phyloP scores from a whole-genome alignment of 2,329 filamentous ascomycete genomes.

The Endoconidiophora laricicola region DNA sequence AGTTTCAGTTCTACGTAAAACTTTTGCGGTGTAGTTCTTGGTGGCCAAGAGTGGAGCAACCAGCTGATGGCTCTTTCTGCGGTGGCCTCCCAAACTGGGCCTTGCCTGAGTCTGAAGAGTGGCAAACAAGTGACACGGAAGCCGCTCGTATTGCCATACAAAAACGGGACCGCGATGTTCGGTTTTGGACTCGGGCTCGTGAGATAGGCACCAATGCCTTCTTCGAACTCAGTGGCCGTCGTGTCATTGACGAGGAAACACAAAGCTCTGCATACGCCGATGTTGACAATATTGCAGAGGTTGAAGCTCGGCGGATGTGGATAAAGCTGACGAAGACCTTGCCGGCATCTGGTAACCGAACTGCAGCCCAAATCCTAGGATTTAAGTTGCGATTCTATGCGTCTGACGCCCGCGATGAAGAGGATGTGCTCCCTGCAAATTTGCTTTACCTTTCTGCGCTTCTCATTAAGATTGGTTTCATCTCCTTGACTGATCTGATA shows the following conservation, averaged over 20 bases:
- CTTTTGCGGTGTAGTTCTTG: conserved; percentile 82
- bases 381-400: conserved; percentile 97
- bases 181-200: conserved; percentile 70
- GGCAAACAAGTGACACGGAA: conserved; percentile 51
- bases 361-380: conserved; percentile 84
- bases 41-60: conserved; percentile 60
- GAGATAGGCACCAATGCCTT: conserved; percentile 66
- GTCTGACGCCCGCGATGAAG: conserved; percentile 55
- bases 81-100: conserved; percentile 76
- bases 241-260: conserved; percentile 27
- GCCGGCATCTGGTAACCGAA: conserved; percentile 71
- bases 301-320: conserved; percentile 51
- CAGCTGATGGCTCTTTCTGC: conserved; percentile 24
- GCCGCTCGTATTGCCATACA: conserved; percentile 38
- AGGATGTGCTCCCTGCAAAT: conserved; percentile 75
- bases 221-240: conserved; percentile 70
- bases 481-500: conserved; percentile 80
- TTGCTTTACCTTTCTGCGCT: conserved; percentile 82
- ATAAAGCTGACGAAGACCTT: conserved; percentile 65
- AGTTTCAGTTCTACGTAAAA: conserved; percentile 88
- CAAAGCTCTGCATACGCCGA: conserved; percentile 28
- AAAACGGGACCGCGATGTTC: conserved; percentile 48
- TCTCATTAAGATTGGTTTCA: conserved; percentile 92
- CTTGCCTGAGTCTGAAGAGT: conserved; percentile 49
- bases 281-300: conserved; percentile 31